Percentiles rank a stretch among this genome's conserved stretches.
Conservation (phyloP, 1,139 yeast genomes). For the Martiniozyma asiatica region DNA sequence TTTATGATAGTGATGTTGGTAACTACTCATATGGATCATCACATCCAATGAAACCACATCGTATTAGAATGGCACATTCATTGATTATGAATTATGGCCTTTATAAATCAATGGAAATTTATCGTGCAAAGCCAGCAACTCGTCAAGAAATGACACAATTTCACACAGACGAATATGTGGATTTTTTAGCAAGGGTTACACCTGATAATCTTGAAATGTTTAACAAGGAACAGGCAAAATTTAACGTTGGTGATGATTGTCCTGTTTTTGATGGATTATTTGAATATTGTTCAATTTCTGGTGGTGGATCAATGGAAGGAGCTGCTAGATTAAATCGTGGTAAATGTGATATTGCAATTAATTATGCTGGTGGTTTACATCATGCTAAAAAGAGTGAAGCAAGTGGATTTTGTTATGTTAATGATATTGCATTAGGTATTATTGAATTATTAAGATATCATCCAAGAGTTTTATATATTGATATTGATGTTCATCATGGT, state of each 20-base stretch:
- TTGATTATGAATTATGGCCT: slow-evolving; percentile 94
- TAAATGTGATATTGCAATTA: slow-evolving; percentile 89
- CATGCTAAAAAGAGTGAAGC: slow-evolving; percentile 95
- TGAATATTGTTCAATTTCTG: slow-evolving; percentile 73
- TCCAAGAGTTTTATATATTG: slow-evolving; percentile 86
- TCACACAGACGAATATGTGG: slow-evolving; percentile 95
- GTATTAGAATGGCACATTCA: slow-evolving; percentile 97
- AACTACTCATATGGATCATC: slow-evolving; percentile 98
- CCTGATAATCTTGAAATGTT: slow-evolving; percentile 91
- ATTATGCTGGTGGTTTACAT: slow-evolving; percentile 95
- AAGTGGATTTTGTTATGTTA: slow-evolving; percentile 88
- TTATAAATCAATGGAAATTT: slow-evolving; percentile 94
- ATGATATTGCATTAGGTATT: slow-evolving; percentile 86
- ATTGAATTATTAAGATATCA: slow-evolving; percentile 72
- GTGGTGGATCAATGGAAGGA: slow-evolving; percentile 93
- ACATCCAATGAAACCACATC: slow-evolving; percentile 97
- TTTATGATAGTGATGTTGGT: slow-evolving; percentile 80
- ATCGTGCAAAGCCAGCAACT: slow-evolving; percentile 92
- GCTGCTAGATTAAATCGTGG: slow-evolving; percentile 72
- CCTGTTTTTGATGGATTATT: slow-evolving; percentile 94
- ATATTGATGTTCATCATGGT: slow-evolving; percentile 94
- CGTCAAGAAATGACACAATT: slow-evolving; percentile 98
- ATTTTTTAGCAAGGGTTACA: slow-evolving; percentile 82
- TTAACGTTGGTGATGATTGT: slow-evolving; percentile 95
- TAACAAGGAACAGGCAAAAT: slow-evolving; percentile 82